These are phyloP conservation scores for Pichia sp. DNA, from an alignment of 1,139 yeast genomes.

Conservation along the genomic window DNA sequence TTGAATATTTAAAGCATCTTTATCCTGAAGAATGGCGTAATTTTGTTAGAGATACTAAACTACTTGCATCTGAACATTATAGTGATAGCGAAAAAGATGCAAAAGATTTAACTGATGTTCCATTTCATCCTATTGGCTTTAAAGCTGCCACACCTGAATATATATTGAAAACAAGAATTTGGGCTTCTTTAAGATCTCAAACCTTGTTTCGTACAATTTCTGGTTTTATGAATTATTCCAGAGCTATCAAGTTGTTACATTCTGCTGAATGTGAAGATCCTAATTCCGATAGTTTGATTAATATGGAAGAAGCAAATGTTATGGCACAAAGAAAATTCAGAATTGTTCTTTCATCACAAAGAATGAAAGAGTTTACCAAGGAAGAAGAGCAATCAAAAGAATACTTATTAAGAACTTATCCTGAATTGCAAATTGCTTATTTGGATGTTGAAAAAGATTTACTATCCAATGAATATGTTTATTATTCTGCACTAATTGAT, in stretches of 20 bases:
- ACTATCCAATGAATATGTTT: slow-evolving; percentile 34
- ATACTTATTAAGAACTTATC: slow-evolving; percentile 53
- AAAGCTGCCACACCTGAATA: slow-evolving; percentile 51
- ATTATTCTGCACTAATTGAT: slow-evolving; percentile 60
- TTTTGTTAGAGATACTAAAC: slow-evolving; percentile 96
- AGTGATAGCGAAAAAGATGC: not conserved
- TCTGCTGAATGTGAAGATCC: slow-evolving; percentile 36
- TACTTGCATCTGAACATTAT: slow-evolving; percentile 87
- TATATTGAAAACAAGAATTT: slow-evolving; percentile 46
- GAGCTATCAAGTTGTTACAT: slow-evolving; percentile 42
- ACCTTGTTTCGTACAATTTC: slow-evolving; percentile 50
- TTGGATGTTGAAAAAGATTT: slow-evolving; percentile 44
- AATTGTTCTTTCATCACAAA: slow-evolving; percentile 67
- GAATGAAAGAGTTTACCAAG: slow-evolving; percentile 43
- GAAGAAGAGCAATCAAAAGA: slow-evolving; percentile 54
- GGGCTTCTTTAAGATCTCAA: slow-evolving; percentile 55
- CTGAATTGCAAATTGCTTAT: slow-evolving; percentile 54
- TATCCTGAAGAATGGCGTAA: slow-evolving; percentile 99
- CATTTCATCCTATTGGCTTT: slow-evolving; percentile 35
- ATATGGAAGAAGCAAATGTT: slow-evolving; percentile 35
- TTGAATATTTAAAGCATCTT: slow-evolving; percentile 93
- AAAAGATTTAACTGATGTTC: not conserved
- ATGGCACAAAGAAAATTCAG: slow-evolving; percentile 62
- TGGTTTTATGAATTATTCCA: slow-evolving; percentile 52
- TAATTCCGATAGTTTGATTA: slow-evolving; percentile 27